Percentiles rank a stretch among this genome's conserved stretches.
Conservation (phyloP, 352 stramenopile genomes). For the Aphanomyces euteiches region DNA sequence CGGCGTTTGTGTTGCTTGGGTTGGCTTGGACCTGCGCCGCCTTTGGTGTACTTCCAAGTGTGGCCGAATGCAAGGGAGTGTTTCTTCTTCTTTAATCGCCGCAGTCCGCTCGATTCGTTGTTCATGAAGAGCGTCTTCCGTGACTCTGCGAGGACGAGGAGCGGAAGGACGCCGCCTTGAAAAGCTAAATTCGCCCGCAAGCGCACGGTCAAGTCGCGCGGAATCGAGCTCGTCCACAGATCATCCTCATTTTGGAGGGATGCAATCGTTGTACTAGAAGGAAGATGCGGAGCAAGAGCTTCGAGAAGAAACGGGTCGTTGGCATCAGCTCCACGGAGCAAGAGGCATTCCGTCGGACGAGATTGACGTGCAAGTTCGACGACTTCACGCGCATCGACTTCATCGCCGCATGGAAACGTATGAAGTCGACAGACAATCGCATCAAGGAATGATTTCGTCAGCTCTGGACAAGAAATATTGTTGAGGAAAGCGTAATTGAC, state of each 20-base stretch:
- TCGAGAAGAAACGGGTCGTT: slow-evolving; percentile 15
- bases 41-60: slow-evolving; percentile 79
- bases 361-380: slow-evolving; percentile 65
- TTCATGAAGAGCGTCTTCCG: slow-evolving; percentile 79
- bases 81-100: slow-evolving; percentile 84
- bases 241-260: slow-evolving; percentile 17
- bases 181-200: slow-evolving; percentile 26
- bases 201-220: slow-evolving; percentile 19
- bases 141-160: slow-evolving; percentile 69
- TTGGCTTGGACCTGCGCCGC: slow-evolving; percentile 49
- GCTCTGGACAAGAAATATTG: slow-evolving; percentile 62
- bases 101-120: slow-evolving; percentile 46
- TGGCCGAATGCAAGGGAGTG: slow-evolving; percentile 72
- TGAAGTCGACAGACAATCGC: slow-evolving; percentile 72
- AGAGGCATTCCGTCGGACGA: slow-evolving; percentile 53
- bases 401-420: slow-evolving; percentile 78
- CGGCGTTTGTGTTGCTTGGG: slow-evolving; percentile 49
- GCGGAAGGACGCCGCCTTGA: slow-evolving; percentile 47
- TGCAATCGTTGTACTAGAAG: background rate
- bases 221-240: slow-evolving; percentile 1
- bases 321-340: slow-evolving; percentile 32
- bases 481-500: slow-evolving; percentile 82
- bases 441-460: slow-evolving; percentile 66
- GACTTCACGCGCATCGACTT: slow-evolving; percentile 82
- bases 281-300: background rate